Conservation (phyloP, 2,329 filamentous ascomycete species). For the Penicillium expansum region DNA sequence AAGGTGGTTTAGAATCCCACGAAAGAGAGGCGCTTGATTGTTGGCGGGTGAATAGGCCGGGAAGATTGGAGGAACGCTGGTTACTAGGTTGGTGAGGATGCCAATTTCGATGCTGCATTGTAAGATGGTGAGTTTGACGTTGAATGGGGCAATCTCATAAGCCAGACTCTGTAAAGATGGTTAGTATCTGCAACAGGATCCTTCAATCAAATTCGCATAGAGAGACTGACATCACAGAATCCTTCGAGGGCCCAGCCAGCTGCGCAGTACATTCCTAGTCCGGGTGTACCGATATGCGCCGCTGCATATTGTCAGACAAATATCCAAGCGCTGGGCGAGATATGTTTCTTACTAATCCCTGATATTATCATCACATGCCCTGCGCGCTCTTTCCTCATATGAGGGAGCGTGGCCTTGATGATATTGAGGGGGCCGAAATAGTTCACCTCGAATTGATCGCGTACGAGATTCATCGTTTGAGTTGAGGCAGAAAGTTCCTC, state of each 20-base stretch:
- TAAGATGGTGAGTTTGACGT: constrained; percentile 92
- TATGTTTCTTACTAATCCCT: constrained; percentile 62
- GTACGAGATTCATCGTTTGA: constrained; percentile 72
- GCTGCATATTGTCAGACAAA: constrained; percentile 43
- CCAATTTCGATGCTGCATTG: constrained; percentile 93
- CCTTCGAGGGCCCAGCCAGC: constrained; percentile 94
- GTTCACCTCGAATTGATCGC: constrained; percentile 89
- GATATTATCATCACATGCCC: constrained; percentile 90
- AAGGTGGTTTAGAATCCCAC: constrained; percentile 77
- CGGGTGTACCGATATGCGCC: constrained; percentile 88
- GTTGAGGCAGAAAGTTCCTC: constrained; percentile 78
- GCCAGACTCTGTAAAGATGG: constrained; percentile 62
- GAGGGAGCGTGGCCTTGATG: constrained; percentile 81
- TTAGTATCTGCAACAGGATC: constrained; percentile 6
- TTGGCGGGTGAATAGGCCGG: constrained; percentile 64
- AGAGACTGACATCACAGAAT: constrained; percentile 70
- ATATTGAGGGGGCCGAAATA: constrained; percentile 97
- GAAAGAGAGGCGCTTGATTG: constrained; percentile 74
- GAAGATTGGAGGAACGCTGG: constrained; percentile 73
- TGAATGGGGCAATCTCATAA: constrained; percentile 95
- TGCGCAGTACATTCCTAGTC: constrained; percentile 85
- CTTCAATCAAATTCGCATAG: neutral
- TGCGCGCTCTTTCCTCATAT: constrained; percentile 73
- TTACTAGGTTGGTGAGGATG: constrained; percentile 81
- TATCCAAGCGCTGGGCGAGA: too few relatives aligned